Evolutionary conservation across 345 rosid genomes (phyloP), one percentile per base, ranked within the genome.

Genomic region (Rhizophora apiculata): DNA sequence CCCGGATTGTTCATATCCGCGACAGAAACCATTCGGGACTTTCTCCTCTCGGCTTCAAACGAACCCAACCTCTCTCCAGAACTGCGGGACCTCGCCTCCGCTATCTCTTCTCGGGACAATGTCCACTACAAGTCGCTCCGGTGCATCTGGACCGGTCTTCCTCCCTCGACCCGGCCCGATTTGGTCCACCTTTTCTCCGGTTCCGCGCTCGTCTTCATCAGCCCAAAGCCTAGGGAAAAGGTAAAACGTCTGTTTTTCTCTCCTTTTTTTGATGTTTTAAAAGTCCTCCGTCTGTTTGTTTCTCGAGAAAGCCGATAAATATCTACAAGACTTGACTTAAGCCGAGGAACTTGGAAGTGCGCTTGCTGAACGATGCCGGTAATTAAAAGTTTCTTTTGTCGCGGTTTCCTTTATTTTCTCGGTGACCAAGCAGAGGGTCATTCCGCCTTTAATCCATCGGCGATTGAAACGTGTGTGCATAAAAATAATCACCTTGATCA

Each of bases 181-280:
- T 77, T 89, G 71, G 63, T 62, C 62, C 62, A 53, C 46, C 80
- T 94, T 43, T 84, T 88, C 80, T 79, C 84, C 8, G 87, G 88
- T 36, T 78, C 94, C 18, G 69, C 66, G 49, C 86, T 89, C 76
- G 68, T 91, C 67, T 83, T 94, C 71, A 55, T 69, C 63, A 80
- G 91, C 69, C 93, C 97, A 37, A 87, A 80, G 67, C 97, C 93
- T 0, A 79, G 98, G 71, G 90, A 83, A 74, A 94, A 91, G 95
- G 98, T 91, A 20, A 11, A 5, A 9, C 15, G 1, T 57, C 19
- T 55, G 27, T 70, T 27, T 34, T 63, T 26, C 24, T 16, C 22
- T 6, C 24, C 24, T 36, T 46, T 7, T 58, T 51, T 16, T 2
- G 51, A 10, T 21, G 7, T 67, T 67, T 34, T 13, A 15, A n/a